Evolutionary conservation across 345 rosid genomes (phyloP).

Genomic region (Moricandia moricandioides): DNA sequence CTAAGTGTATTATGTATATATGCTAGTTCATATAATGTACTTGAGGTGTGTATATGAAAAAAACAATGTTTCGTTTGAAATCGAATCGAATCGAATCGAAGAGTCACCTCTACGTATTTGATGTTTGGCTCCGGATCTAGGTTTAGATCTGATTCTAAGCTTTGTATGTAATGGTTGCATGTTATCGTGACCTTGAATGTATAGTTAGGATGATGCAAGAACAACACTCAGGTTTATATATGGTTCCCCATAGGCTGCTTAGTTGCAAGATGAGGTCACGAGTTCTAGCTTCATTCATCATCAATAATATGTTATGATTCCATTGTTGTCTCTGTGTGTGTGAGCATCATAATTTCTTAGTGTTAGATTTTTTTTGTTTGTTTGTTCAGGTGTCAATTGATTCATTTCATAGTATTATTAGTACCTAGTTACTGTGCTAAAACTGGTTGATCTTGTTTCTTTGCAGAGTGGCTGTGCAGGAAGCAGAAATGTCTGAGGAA

Average conservation of each 20-base stretch:
- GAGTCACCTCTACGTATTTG: neutral
- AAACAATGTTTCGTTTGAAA: neutral
- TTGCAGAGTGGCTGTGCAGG: neutral
- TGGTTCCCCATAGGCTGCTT: neutral
- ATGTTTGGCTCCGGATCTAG: conserved; percentile 5
- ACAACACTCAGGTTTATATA: neutral
- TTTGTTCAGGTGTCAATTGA: neutral
- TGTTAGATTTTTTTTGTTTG: neutral
- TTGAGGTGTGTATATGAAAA: neutral
- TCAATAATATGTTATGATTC: neutral
- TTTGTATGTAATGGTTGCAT: neutral
- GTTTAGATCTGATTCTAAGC: neutral
- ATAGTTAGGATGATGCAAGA: conserved; percentile 6
- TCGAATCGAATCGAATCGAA: neutral
- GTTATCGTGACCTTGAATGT: neutral
- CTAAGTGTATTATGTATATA: neutral
- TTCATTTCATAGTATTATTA: neutral
- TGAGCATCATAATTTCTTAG: neutral
- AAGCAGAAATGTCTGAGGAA: neutral
- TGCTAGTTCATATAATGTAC: neutral
- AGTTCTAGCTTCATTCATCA: neutral
- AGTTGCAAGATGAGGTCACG: neutral
- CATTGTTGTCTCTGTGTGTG: neutral
- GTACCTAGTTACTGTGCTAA: neutral
- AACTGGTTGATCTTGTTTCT: neutral